Evolutionary conservation across 768 basidiomycete species (phyloP).

Genomic region (Cubamyces sp.): DNA sequence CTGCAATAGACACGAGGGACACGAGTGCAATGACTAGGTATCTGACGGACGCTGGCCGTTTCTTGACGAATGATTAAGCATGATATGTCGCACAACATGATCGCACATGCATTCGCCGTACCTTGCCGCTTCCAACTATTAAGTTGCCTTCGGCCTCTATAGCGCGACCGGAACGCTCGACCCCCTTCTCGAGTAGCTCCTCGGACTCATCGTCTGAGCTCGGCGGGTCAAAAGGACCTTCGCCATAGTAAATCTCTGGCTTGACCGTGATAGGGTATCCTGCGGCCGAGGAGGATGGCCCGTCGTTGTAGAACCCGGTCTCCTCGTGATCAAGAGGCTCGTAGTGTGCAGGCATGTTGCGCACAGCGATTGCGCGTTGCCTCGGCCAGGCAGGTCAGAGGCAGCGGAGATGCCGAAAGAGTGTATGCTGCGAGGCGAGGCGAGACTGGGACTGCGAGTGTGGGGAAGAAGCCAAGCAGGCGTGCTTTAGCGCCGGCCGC

Average conservation of each 20-base stretch:
- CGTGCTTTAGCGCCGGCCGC: constrained; percentile 11
- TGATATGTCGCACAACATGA: no score
- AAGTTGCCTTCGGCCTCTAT: constrained; percentile 37
- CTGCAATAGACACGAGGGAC: constrained; percentile 62
- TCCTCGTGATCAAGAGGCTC: constrained; percentile 19
- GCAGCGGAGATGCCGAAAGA: background rate
- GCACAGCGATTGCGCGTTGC: background rate
- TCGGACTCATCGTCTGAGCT: constrained; percentile 79
- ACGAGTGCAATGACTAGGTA: constrained; percentile 65
- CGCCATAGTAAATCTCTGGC: constrained; percentile 62
- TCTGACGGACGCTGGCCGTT: constrained; percentile 59
- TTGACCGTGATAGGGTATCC: constrained; percentile 14
- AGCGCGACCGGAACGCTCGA: constrained; percentile 35
- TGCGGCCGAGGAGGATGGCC: constrained; percentile 7
- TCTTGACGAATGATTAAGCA: background rate
- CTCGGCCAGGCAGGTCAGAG: constrained; percentile 3
- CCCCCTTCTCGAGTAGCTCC: constrained; percentile 53
- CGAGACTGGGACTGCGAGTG: background rate
- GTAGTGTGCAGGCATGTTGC: constrained; percentile 8
- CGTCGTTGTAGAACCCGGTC: constrained; percentile 12
- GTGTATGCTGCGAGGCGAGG: background rate
- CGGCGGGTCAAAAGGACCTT: constrained; percentile 76
- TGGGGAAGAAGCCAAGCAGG: constrained; percentile 4
- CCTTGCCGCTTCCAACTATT: constrained; percentile 43
- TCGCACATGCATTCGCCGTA: constrained; percentile 19